Conservation (phyloP, 305 asterid genomes). For the Fraxinus greggii region DNA sequence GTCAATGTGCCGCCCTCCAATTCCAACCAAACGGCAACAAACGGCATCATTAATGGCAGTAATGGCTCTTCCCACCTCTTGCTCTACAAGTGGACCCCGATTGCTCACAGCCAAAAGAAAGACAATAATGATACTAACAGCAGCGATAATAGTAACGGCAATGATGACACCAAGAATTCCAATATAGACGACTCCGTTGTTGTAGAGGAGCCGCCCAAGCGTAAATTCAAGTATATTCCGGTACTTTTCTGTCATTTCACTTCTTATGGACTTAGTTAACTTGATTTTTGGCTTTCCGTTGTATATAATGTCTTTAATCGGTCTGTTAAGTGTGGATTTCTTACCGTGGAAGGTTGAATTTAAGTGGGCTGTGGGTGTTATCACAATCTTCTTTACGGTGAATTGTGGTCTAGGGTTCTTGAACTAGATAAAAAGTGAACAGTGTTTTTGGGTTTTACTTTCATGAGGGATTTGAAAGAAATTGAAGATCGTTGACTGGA, state of each 20-base stretch:
- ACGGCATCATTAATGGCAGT: conserved; percentile 33
- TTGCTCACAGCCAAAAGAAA: conserved; percentile 39
- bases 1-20: conserved; percentile 54
- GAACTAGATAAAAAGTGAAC: neutral
- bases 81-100: conserved; percentile 87
- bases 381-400: neutral
- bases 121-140: conserved; percentile 22
- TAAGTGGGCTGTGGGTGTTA: conserved; percentile 10
- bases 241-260: conserved; percentile 37
- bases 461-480: neutral
- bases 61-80: conserved; percentile 62
- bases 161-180: conserved; percentile 43
- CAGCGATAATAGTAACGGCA: conserved; percentile 31
- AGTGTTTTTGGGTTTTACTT: conserved; percentile 25
- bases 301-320: neutral
- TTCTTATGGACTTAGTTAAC: conserved; percentile 4
- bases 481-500: conserved; percentile 6
- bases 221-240: conserved; percentile 85
- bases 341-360: neutral
- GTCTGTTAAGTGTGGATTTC: neutral
- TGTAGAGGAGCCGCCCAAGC: conserved; percentile 63
- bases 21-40: conserved; percentile 42
- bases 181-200: conserved; percentile 44
- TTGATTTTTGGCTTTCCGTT: conserved; percentile 1
- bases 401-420: conserved; percentile 16